phyloP scores from a whole-genome alignment of 306 rosid species.

The Rubus idaeus region DNA sequence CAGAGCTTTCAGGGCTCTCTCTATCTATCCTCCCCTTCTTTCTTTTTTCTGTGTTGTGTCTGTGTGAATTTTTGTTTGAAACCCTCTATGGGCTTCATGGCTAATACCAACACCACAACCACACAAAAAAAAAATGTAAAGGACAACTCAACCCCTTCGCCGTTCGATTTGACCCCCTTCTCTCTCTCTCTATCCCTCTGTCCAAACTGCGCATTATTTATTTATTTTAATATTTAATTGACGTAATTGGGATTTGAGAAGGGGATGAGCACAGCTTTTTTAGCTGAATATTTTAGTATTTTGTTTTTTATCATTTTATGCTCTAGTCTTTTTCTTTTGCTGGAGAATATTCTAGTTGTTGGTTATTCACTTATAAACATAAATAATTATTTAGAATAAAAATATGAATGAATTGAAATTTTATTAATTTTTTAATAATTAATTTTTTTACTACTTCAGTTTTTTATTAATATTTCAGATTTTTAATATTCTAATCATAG shows the following conservation, averaged over 20 bases:
- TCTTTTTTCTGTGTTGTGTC: constrained; percentile 15
- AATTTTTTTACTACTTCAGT: no score
- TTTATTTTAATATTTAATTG: background rate
- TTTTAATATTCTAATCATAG: no score
- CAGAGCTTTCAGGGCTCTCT: constrained; percentile 30
- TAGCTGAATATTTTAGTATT: background rate
- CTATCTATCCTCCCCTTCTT: background rate
- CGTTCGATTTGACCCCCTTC: constrained; percentile 77
- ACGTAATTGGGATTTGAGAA: constrained; percentile 8
- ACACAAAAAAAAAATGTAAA: constrained; percentile 43
- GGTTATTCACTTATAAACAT: background rate
- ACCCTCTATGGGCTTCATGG: constrained; percentile 35
- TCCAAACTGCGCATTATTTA: background rate
- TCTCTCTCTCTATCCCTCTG: constrained; percentile 18
- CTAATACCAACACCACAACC: constrained; percentile 58
- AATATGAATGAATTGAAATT: no score
- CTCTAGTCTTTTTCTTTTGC: background rate
- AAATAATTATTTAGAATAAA: no score
- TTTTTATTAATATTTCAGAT: no score
- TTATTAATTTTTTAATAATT: no score
- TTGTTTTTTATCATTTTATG: background rate
- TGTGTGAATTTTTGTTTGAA: constrained; percentile 34
- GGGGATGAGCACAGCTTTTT: constrained; percentile 7
- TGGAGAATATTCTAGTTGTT: background rate
- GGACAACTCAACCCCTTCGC: constrained; percentile 68